phyloP scores from a whole-genome alignment of 345 rosid genomes.

The thale cress (Arabidopsis thaliana) region DNA sequence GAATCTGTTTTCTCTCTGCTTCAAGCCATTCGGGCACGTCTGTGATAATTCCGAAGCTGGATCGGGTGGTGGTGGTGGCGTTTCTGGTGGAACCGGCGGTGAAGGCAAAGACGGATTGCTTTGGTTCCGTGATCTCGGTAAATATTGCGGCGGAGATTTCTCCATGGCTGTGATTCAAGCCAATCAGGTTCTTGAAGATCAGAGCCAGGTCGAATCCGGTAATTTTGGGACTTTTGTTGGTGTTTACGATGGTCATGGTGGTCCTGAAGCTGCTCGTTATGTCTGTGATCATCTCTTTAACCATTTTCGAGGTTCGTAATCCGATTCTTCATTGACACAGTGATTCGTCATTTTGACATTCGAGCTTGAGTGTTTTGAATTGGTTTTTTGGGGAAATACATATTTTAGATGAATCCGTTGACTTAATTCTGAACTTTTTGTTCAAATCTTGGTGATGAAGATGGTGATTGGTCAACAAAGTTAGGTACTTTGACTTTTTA shows the following conservation, averaged over 20 bases:
- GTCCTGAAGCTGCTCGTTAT: slow-evolving; percentile 86
- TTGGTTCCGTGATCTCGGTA: slow-evolving; percentile 79
- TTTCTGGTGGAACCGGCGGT: slow-evolving; percentile 38
- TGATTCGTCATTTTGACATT: slow-evolving; percentile 8
- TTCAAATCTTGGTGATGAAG: slow-evolving; percentile 26
- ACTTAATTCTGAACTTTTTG: slow-evolving; percentile 6
- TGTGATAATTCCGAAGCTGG: slow-evolving; percentile 37
- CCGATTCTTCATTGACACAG: slow-evolving; percentile 3
- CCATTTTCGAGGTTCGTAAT: slow-evolving; percentile 75
- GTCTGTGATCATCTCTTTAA: slow-evolving; percentile 78
- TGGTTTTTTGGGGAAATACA: not conserved
- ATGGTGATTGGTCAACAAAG: slow-evolving; percentile 39
- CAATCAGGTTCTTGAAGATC: slow-evolving; percentile 85
- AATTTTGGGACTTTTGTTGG: slow-evolving; percentile 90
- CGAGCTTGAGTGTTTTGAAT: not conserved
- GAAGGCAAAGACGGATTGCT: slow-evolving; percentile 82
- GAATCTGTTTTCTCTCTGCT: slow-evolving; percentile 83
- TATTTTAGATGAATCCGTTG: slow-evolving; percentile 25
- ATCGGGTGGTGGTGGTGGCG: slow-evolving; percentile 37
- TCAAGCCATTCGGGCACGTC: slow-evolving; percentile 74
- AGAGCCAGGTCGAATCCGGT: slow-evolving; percentile 92
- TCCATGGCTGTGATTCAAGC: slow-evolving; percentile 96
- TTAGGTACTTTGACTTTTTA: slow-evolving; percentile 39
- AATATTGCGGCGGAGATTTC: slow-evolving; percentile 71
- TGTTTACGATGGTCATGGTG: slow-evolving; percentile 94